Conservation (phyloP, 2,329 filamentous ascomycete genomes). For the Hymenoscyphus scutula region DNA sequence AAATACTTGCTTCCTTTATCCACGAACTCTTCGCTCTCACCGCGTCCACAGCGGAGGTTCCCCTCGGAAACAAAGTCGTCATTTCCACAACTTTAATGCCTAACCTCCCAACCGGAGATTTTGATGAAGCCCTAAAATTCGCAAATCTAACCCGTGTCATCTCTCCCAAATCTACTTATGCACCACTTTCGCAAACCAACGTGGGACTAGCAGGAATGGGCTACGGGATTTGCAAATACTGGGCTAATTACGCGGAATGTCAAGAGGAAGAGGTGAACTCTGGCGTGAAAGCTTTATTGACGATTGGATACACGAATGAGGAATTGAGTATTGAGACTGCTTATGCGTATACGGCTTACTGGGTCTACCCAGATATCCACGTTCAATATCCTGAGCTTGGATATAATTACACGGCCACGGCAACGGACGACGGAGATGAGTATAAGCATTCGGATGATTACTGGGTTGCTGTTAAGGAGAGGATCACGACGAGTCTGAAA, state of each 20-base stretch:
- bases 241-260: constrained; percentile 13
- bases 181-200: not conserved
- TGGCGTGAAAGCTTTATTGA: not conserved
- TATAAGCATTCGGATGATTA: constrained; percentile 6
- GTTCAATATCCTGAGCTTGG: constrained; percentile 11
- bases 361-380: not conserved
- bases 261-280: constrained; percentile 11
- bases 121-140: constrained; percentile 10
- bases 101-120: constrained; percentile 15
- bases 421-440: too few species aligned
- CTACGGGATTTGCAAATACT: constrained; percentile 17
- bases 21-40: constrained; percentile 4
- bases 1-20: constrained; percentile 2
- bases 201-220: constrained; percentile 18
- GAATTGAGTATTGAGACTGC: constrained; percentile 10
- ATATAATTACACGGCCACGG: not conserved
- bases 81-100: constrained; percentile 7
- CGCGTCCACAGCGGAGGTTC: not conserved
- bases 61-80: constrained; percentile 3
- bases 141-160: constrained; percentile 5
- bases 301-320: constrained; percentile 12
- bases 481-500: constrained; percentile 9
- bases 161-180: constrained; percentile 1
- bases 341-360: not conserved
- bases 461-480: constrained; percentile 13